Percentiles rank a stretch among this genome's conserved stretches.
These are phyloP conservation scores for Glycine tomentella DNA, from an alignment of 306 rosid species.

Conservation along the genomic window DNA sequence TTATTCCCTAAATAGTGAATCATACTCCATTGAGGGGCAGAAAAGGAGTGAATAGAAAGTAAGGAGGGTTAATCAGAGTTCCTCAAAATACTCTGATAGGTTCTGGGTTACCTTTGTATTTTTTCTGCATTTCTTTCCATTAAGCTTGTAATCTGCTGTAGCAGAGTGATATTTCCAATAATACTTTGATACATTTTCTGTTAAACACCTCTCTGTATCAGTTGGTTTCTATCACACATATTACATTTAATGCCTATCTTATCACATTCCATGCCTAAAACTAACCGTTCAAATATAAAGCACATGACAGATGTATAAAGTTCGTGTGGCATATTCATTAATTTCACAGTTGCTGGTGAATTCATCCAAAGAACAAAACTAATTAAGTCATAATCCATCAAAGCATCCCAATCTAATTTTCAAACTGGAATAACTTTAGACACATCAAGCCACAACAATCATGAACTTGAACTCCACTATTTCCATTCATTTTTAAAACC, in stretches of 20 bases:
- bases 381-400: conserved; percentile 10
- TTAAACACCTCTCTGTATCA: too few species aligned
- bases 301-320: conserved; percentile 20
- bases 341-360: conserved; percentile 5
- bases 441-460: neutral
- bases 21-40: too few species aligned
- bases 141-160: too few species aligned
- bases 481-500: neutral
- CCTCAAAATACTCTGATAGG: too few species aligned
- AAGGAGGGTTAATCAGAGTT: too few species aligned
- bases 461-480: neutral
- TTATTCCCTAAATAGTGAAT: too few species aligned
- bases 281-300: conserved; percentile 3
- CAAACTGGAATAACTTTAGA: conserved; percentile 13
- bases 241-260: neutral
- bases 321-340: neutral
- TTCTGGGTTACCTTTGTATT: too few species aligned
- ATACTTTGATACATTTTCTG: too few species aligned
- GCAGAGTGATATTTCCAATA: too few species aligned
- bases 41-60: too few species aligned
- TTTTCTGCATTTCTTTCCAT: too few species aligned
- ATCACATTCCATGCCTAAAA: conserved; percentile 22
- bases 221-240: too few species aligned
- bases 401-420: neutral
- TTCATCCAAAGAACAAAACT: neutral